These are phyloP conservation scores for Cyclocybe aegerita DNA, from an alignment of 768 basidiomycete genomes.

Conservation along the genomic window DNA sequence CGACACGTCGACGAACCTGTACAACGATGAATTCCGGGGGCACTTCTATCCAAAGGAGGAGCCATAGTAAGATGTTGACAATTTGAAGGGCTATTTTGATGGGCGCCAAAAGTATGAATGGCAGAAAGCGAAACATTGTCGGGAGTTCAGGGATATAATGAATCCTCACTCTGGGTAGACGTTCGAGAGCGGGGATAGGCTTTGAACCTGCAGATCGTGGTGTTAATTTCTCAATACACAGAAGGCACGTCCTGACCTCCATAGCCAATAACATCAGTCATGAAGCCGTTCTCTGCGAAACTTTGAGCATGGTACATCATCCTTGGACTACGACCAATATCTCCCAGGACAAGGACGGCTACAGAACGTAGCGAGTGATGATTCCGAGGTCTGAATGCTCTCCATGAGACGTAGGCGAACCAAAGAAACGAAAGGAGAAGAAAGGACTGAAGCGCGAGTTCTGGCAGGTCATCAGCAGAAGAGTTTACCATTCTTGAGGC, in stretches of 20 bases:
- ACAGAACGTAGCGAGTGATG: slow-evolving; percentile 61
- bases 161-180: slow-evolving; percentile 62
- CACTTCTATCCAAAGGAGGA: slow-evolving; percentile 58
- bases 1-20: slow-evolving; percentile 56
- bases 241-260: slow-evolving; percentile 49
- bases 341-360: slow-evolving; percentile 91
- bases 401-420: slow-evolving; percentile 26
- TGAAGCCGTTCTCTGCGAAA: slow-evolving; percentile 77
- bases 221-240: background rate
- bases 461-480: slow-evolving; percentile 5
- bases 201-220: slow-evolving; percentile 57
- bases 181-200: slow-evolving; percentile 71
- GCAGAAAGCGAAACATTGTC: slow-evolving; percentile 45
- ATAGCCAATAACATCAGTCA: slow-evolving; percentile 84
- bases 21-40: slow-evolving; percentile 86
- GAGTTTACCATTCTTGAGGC: background rate
- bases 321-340: slow-evolving; percentile 92
- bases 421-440: slow-evolving; percentile 18
- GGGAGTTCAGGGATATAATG: slow-evolving; percentile 71
- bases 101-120: slow-evolving; percentile 75
- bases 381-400: slow-evolving; percentile 33
- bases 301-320: slow-evolving; percentile 99
- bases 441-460: slow-evolving; percentile 6
- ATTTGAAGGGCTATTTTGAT: slow-evolving; percentile 79
- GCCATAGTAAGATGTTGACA: slow-evolving; percentile 54